Evolutionary conservation across 371 early-diverging fungal genomes (phyloP), one percentile per base, ranked within the genome.

Genomic region (Choanephora cucurbitarum): DNA sequence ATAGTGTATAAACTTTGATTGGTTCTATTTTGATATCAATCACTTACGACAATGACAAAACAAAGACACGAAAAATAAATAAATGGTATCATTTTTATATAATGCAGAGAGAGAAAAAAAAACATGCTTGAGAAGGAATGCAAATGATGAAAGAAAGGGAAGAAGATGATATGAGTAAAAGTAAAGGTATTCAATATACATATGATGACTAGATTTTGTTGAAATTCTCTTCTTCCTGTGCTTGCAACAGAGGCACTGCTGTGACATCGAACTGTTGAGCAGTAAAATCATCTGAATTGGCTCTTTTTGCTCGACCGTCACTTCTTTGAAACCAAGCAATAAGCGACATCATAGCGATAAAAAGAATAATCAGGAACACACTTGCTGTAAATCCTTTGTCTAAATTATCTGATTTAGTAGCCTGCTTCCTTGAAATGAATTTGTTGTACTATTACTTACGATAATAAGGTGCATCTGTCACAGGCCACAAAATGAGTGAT

Each of bases 401-500:
- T 73, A n/a, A n/a, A n/a, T n/a, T n/a, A n/a, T n/a, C n/a, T n/a
- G n/a, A n/a, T n/a, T n/a, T n/a, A n/a, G n/a, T n/a, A n/a, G n/a
- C n/a, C n/a, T n/a, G n/a, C n/a, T n/a, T n/a, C n/a, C n/a, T n/a
- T n/a, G n/a, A n/a, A n/a, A n/a, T n/a, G n/a, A n/a, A n/a, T 51
- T 32, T 37, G 6, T 18, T 34, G 44, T 3, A 19, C 3, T 43
- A 7, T 46, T 45, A 55, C 58, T 62, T 69, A 73, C 67, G 68
- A 40, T 72, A 75, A 37, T 57, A 58, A 33, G 69, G 77, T 4
- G 73, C 73, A 53, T 72, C 79, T 34, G 80, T 79, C 31, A 79
- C 80, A 32, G 80, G 80, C 80, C 80, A 79, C 6, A 79, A 55
- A 2, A 76, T 58, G 5, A 79, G 49, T 0, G 76, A 69, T n/a